These are phyloP conservation scores for Aspergillus vadensis DNA, from an alignment of 2,329 filamentous ascomycete species.

Conservation along the genomic window DNA sequence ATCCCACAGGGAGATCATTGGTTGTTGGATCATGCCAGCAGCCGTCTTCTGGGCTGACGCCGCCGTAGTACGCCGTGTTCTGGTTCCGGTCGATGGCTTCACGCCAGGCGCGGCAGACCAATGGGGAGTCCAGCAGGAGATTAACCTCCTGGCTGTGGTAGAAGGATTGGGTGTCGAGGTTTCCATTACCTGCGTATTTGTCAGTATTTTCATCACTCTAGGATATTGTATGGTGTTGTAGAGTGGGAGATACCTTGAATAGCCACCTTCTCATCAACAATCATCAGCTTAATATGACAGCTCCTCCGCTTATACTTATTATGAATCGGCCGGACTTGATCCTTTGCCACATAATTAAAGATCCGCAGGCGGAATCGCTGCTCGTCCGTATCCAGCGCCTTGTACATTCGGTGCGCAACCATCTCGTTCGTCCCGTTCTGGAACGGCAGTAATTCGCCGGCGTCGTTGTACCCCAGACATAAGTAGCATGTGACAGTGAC, in stretches of 20 bases:
- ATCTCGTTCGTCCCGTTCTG: constrained; percentile 78
- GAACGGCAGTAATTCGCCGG: constrained; percentile 72
- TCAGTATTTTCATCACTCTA: not conserved
- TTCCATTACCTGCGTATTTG: constrained; percentile 60
- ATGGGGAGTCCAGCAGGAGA: constrained; percentile 67
- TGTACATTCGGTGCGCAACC: constrained; percentile 63
- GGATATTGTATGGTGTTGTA: not conserved
- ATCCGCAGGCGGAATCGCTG: constrained; percentile 59
- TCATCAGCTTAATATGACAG: constrained; percentile 78
- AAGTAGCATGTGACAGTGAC: constrained; percentile 70
- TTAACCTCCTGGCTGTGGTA: constrained; percentile 79
- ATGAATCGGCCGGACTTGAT: constrained; percentile 68
- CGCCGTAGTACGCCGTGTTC: constrained; percentile 64
- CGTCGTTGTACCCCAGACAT: constrained; percentile 77
- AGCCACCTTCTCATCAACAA: constrained; percentile 68
- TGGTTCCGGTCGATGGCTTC: constrained; percentile 65
- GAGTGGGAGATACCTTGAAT: constrained; percentile 56
- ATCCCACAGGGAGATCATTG: constrained; percentile 52
- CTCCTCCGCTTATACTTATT: constrained; percentile 66
- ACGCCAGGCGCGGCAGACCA: constrained; percentile 65
- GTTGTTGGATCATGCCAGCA: constrained; percentile 60
- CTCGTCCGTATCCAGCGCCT: constrained; percentile 54
- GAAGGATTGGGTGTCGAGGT: constrained; percentile 80
- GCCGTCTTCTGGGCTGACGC: constrained; percentile 57
- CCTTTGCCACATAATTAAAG: constrained; percentile 72